Evolutionary conservation across 495 filamentous ascomycete genomes (phyloP), one percentile per base, ranked within the genome.

Genomic region (Aspergillus conjunctus): DNA sequence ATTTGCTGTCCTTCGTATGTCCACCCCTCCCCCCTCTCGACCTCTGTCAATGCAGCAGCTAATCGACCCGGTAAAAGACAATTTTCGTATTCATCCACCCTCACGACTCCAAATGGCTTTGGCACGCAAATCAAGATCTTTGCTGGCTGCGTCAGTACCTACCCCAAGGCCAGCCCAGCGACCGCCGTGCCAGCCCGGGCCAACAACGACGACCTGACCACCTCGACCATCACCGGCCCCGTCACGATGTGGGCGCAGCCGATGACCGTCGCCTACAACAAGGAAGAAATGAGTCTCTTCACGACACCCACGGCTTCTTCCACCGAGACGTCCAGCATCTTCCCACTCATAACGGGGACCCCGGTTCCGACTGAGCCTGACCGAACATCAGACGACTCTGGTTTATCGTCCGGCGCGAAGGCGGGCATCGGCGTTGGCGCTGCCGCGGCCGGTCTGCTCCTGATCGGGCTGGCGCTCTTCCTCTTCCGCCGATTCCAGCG

Each of bases 161-260:
- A 59, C 12, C 44, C 65, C 2, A 30, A 11, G 6, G 12, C 12
- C 9, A 49, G 22, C 12, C n/a, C 48, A 1, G 58, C 61, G n/a
- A 64, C 59, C 21, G 59, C 60, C 30, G 53, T 59, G 6, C 57
- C 59, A 15, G 55, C 56, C 18, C 52, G 59, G 26, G 17, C 51
- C 14, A 22, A 30, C 7, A 32, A 20, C 12, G 37, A 61, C 22
- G 52, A 54, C 20, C 62, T 60, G 14, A 50, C 54, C 31, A 44
- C 60, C 41, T 22, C 48, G 4, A 31, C 48, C 9, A 31, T 61
- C n/a, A 30, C 37, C 7, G 67, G 65, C 1, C 67, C 67, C 14
- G 41, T 70, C n/a, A 70, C 67, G 2, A 70, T 70, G 67, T 70
- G 65, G 65, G 67, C 62, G 8, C 67, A 70, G 26, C 58, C 67